Conservation (phyloP, 257 asterid species). For the Solanum chiquidenum region DNA sequence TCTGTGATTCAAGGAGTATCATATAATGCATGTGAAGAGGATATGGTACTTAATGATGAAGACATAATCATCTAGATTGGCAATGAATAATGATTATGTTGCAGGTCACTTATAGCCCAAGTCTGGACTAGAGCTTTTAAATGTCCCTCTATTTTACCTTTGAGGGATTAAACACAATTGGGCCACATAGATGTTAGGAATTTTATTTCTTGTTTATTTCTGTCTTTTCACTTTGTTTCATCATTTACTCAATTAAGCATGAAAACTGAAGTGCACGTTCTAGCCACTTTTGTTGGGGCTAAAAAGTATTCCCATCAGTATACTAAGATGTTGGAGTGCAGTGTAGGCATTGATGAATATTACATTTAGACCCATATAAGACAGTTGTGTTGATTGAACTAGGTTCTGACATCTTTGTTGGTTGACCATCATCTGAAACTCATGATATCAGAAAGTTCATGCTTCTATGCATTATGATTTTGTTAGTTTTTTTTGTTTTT, state of each 20-base stretch:
- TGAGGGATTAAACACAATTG: neutral
- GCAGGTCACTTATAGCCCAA: neutral
- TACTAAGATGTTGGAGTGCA: neutral
- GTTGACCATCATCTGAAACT: neutral
- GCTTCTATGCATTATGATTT: neutral
- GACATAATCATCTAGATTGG: neutral
- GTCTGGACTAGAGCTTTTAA: neutral
- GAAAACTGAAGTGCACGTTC: neutral
- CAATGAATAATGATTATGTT: neutral
- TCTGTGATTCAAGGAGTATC: neutral
- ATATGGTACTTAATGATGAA: neutral
- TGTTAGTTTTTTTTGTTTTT: neutral
- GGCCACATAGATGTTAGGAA: neutral
- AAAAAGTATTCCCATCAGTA: neutral
- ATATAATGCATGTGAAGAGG: neutral
- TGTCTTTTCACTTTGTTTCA: neutral
- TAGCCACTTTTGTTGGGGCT: neutral
- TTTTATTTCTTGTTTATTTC: neutral
- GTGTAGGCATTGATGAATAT: neutral
- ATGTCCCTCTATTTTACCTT: neutral
- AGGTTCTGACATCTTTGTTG: neutral
- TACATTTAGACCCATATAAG: neutral
- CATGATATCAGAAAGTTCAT: neutral
- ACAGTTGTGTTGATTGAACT: neutral
- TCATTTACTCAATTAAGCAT: neutral